A percentile compares a stretch with the other conserved stretches of the same genome.
These are phyloP conservation scores for Scheffersomyces lignicola DNA, from an alignment of 1,139 yeast species.

Conservation along the genomic window DNA sequence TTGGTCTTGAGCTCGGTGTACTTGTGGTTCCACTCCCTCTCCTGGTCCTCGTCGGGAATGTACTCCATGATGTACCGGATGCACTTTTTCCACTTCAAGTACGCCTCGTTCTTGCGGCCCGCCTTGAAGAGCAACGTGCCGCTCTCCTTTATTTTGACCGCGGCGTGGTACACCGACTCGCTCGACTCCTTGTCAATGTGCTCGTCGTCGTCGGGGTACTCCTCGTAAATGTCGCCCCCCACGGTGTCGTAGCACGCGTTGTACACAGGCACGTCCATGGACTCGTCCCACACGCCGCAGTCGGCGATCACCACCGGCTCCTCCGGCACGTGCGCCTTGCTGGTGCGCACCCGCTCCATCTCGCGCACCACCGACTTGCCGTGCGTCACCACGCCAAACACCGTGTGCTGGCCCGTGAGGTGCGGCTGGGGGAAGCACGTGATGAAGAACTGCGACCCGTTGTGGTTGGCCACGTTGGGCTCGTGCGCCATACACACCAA, in stretches of 20 bases:
- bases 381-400: slow-evolving; percentile 63
- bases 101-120: slow-evolving; percentile 51
- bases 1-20: slow-evolving; percentile 60
- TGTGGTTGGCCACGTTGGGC: slow-evolving; percentile 51
- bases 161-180: slow-evolving; percentile 51
- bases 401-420: slow-evolving; percentile 70
- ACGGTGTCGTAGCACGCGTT: slow-evolving; percentile 60
- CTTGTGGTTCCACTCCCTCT: slow-evolving; percentile 50
- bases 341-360: slow-evolving; percentile 52
- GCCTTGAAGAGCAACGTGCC: slow-evolving; percentile 60
- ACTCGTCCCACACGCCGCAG: slow-evolving; percentile 67
- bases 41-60: slow-evolving; percentile 68
- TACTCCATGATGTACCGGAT: slow-evolving; percentile 68
- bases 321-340: slow-evolving; percentile 43
- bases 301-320: slow-evolving; percentile 51
- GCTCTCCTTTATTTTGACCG: slow-evolving; percentile 59
- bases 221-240: slow-evolving; percentile 74
- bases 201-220: slow-evolving; percentile 70
- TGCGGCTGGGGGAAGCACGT: slow-evolving; percentile 73
- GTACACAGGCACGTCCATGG: slow-evolving; percentile 53
- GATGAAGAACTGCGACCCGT: slow-evolving; percentile 78
- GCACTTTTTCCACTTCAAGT: slow-evolving; percentile 62
- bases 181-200: slow-evolving; percentile 59
- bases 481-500: slow-evolving; percentile 73
- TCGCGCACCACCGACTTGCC: slow-evolving; percentile 76